phyloP scores from a whole-genome alignment of 805 yeast species.

The Limtongozyma cylindracea region DNA sequence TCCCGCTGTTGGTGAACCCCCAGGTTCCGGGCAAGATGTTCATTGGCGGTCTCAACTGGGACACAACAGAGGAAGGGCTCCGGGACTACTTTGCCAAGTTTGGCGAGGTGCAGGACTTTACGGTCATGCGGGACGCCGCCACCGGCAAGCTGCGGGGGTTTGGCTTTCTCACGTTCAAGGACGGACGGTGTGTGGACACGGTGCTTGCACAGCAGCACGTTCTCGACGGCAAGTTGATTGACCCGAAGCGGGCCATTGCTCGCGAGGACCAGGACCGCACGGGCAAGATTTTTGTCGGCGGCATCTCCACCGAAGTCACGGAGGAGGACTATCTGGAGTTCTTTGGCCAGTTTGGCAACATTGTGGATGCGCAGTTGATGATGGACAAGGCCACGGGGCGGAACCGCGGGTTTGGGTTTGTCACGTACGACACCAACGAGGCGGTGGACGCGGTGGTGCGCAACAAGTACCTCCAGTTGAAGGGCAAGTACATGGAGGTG shows the following conservation, averaged over 20 bases:
- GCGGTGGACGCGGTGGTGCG: slow-evolving; percentile 80
- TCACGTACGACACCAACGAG: slow-evolving; percentile 82
- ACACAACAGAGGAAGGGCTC: slow-evolving; percentile 75
- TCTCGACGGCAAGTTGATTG: slow-evolving; percentile 87
- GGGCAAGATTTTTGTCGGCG: slow-evolving; percentile 94
- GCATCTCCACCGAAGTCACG: slow-evolving; percentile 81
- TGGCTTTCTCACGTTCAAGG: slow-evolving; percentile 75
- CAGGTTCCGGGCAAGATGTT: slow-evolving; percentile 76
- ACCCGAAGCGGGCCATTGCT: slow-evolving; percentile 94
- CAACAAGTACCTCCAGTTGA: slow-evolving; percentile 57
- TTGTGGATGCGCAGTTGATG: slow-evolving; percentile 92
- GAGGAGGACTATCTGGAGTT: slow-evolving; percentile 74
- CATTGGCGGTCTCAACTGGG: slow-evolving; percentile 96
- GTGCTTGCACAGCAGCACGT: slow-evolving; percentile 74
- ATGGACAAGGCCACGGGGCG: slow-evolving; percentile 92
- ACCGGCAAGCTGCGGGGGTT: slow-evolving; percentile 89
- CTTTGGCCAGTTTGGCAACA: slow-evolving; percentile 71
- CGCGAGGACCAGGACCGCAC: slow-evolving; percentile 93
- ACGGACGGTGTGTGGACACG: slow-evolving; percentile 60
- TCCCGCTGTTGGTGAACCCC: slow-evolving; percentile 8
- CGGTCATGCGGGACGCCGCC: slow-evolving; percentile 74
- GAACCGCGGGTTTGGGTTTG: slow-evolving; percentile 92
- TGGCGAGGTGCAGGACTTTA: slow-evolving; percentile 72
- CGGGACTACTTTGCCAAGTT: slow-evolving; percentile 63
- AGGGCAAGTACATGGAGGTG: slow-evolving; percentile 69